These are phyloP conservation scores for Kwoniella sp. DNA, from an alignment of 768 basidiomycete genomes.

Conservation along the genomic window DNA sequence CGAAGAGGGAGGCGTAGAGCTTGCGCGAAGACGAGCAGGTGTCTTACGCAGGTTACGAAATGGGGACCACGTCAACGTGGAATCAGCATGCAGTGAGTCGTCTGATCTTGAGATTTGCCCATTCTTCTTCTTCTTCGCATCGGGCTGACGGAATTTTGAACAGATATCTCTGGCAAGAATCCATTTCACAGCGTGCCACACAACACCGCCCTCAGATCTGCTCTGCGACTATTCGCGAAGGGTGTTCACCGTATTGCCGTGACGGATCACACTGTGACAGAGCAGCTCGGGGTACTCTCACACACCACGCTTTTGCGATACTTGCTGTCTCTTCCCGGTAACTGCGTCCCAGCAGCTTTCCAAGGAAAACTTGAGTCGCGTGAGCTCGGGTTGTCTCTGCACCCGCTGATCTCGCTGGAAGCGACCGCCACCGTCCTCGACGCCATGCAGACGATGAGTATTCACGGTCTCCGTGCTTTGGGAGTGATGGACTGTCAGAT, in stretches of 20 bases:
- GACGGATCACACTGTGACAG: not conserved
- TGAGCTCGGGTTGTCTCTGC: conserved; percentile 24
- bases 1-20: conserved; percentile 7
- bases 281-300: conserved; percentile 19
- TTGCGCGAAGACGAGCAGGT: not conserved
- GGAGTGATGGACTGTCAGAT: conserved; percentile 26
- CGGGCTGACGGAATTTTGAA: not conserved
- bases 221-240: conserved; percentile 37
- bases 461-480: conserved; percentile 34
- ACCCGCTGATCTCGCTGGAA: conserved; percentile 40
- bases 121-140: too few species aligned
- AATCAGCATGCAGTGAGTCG: conserved; percentile 34
- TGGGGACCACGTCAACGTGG: conserved; percentile 29
- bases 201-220: conserved; percentile 23
- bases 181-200: conserved; percentile 31
- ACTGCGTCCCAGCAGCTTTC: conserved; percentile 18
- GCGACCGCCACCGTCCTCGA: conserved; percentile 37
- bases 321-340: conserved; percentile 20
- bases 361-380: conserved; percentile 16
- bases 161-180: conserved; percentile 47
- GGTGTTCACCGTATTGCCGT: conserved; percentile 43
- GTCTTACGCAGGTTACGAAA: conserved; percentile 11
- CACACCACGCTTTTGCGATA: conserved; percentile 33
- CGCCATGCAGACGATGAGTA: conserved; percentile 46
- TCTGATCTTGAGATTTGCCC: not conserved